These are phyloP conservation scores for Zychaea mexicana DNA, from an alignment of 371 early-diverging fungal genomes.

Conservation along the genomic window DNA sequence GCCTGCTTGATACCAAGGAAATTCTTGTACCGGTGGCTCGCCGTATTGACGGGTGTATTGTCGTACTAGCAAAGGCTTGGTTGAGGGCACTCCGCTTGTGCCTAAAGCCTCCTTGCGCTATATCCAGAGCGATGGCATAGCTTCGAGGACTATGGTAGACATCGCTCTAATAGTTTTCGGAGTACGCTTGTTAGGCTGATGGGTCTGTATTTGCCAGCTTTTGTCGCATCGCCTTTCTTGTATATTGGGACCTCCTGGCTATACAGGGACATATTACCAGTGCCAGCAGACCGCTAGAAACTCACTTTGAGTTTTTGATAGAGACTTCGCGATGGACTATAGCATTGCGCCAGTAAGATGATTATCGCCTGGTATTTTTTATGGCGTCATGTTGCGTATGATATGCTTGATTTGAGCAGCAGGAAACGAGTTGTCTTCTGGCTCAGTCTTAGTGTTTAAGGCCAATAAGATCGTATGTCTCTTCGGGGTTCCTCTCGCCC, in stretches of 20 bases:
- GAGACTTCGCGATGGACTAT: too few relatives aligned
- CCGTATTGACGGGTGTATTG: not conserved
- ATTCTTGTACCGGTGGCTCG: not conserved
- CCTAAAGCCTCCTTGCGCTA: constrained; percentile 24
- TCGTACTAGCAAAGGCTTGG: constrained; percentile 19
- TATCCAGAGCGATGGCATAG: constrained; percentile 10
- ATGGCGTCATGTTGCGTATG: too few relatives aligned
- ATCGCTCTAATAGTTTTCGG: constrained; percentile 13
- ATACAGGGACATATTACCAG: too few relatives aligned
- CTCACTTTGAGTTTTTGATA: too few relatives aligned
- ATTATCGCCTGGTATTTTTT: too few relatives aligned
- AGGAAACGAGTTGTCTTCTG: too few relatives aligned
- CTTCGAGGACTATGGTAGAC: not conserved
- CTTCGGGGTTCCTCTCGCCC: too few relatives aligned
- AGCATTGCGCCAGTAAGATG: too few relatives aligned
- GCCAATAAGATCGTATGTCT: too few relatives aligned
- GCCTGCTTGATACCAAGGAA: constrained; percentile 32
- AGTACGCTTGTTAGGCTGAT: constrained; percentile 16
- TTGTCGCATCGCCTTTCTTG: constrained; percentile 14
- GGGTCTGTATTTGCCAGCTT: constrained; percentile 19
- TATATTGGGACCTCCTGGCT: constrained; percentile 22
- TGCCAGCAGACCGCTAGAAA: too few relatives aligned
- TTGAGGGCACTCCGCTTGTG: constrained; percentile 13
- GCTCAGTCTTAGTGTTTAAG: too few relatives aligned
- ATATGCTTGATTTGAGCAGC: too few relatives aligned